These are phyloP conservation scores for Trichophyton simii DNA, from an alignment of 2,329 filamentous ascomycete species.

Conservation along the genomic window DNA sequence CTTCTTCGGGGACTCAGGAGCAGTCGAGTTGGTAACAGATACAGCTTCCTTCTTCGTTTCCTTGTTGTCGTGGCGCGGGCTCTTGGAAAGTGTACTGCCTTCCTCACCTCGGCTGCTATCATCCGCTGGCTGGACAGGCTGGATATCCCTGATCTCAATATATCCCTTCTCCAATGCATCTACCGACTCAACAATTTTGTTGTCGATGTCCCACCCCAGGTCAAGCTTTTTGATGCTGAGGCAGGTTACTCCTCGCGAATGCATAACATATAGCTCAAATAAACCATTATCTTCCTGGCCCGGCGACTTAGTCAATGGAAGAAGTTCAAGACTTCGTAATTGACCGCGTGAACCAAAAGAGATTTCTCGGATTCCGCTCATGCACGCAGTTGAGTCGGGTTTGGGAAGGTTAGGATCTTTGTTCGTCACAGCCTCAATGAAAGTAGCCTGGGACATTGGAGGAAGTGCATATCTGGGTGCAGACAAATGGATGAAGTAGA, in stretches of 20 bases:
- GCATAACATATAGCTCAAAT: slow-evolving; percentile 94
- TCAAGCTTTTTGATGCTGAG: slow-evolving; percentile 76
- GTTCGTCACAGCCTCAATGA: slow-evolving; percentile 62
- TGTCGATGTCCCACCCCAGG: slow-evolving; percentile 81
- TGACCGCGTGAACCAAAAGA: slow-evolving; percentile 78
- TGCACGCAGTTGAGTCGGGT: slow-evolving; percentile 89
- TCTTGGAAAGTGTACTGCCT: slow-evolving; percentile 27
- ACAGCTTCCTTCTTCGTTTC: slow-evolving; percentile 24
- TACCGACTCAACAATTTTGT: slow-evolving; percentile 68
- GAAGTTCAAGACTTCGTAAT: slow-evolving; percentile 79
- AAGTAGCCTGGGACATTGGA: slow-evolving; percentile 73
- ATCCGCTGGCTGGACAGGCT: slow-evolving; percentile 36
- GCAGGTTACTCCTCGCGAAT: slow-evolving; percentile 92
- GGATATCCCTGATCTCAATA: slow-evolving; percentile 61
- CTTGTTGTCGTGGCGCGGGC: slow-evolving; percentile 9
- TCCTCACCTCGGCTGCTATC: slow-evolving; percentile 36
- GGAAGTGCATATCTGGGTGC: slow-evolving; percentile 80
- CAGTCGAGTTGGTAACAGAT: slow-evolving; percentile 17
- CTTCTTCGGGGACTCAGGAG: slow-evolving; percentile 30
- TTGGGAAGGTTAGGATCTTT: slow-evolving; percentile 63
- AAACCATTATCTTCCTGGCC: slow-evolving; percentile 54
- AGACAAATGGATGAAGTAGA: slow-evolving; percentile 93
- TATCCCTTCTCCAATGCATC: slow-evolving; percentile 63
- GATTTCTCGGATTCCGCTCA: slow-evolving; percentile 92
- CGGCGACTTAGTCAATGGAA: slow-evolving; percentile 48